phyloP scores from a whole-genome alignment of 129 eudicot species.

The Gnaphalium uliginosum region DNA sequence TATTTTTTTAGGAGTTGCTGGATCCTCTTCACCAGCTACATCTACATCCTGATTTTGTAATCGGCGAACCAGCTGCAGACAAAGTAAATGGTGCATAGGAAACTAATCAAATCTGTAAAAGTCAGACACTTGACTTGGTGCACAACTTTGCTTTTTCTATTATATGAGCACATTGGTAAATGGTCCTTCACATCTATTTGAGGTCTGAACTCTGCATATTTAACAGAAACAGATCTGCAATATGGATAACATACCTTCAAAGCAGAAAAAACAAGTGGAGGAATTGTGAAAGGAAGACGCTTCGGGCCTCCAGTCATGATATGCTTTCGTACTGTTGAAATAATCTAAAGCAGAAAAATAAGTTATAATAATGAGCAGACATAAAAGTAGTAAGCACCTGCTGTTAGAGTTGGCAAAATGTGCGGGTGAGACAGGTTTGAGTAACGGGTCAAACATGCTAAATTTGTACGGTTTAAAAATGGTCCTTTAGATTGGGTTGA shows the following conservation, averaged over 20 bases:
- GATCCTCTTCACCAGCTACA: constrained; percentile 83
- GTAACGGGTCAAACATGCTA: not conserved
- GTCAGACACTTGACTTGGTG: constrained; percentile 8
- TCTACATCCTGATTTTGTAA: constrained; percentile 92
- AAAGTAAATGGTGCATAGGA: constrained; percentile 12
- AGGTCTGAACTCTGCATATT: constrained; percentile 8
- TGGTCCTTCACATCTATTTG: constrained; percentile 20
- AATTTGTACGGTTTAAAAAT: not conserved
- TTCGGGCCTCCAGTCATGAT: constrained; percentile 88
- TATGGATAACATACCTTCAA: constrained; percentile 62
- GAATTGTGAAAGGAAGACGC: constrained; percentile 91
- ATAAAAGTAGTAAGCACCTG: constrained; percentile 11
- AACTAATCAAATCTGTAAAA: not conserved
- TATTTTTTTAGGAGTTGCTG: constrained; percentile 84
- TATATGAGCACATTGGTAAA: not conserved
- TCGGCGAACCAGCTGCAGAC: constrained; percentile 65
- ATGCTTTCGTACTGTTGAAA: constrained; percentile 74
- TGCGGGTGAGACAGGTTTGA: not conserved
- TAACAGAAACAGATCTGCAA: constrained; percentile 6
- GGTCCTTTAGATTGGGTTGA: not conserved
- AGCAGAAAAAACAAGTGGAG: constrained; percentile 91
- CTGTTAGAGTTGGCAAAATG: not conserved
- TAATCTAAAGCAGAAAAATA: constrained; percentile 53
- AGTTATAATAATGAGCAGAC: not conserved
- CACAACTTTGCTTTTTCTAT: not conserved